Base-by-base conservation (phyloP, 106 monocot species). In the Dioscorea dumetorum region DNA sequence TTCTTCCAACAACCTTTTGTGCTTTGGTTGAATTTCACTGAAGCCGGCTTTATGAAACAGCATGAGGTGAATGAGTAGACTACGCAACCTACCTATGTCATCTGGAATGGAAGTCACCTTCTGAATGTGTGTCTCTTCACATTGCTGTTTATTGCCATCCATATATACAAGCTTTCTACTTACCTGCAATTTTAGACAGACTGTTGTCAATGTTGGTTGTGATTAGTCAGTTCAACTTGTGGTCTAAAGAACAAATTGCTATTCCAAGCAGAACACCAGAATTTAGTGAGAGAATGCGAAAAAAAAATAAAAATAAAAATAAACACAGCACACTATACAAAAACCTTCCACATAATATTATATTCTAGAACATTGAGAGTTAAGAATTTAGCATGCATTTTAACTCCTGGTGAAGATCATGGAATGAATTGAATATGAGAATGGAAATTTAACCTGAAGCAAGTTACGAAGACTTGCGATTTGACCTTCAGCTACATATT, bases 81-180 rank as follows among this genome's bases (percentile, higher is more conserved):
- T 73, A 54, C 70, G 70, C 33, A 82, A 24, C 53, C 83, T 61
- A 73, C 76, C 76, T 52, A 50, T 68, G 51, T 80, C 77, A 22
- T 74, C 73, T 19, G 58, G 18, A 22, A 6, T 14, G 12, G 50
- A 15, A 35, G 70, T 51, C 13, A 64, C 50, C 32, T 67, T 77
- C 4, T 67, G 54, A 20, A 32, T 31, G 22, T 64, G 35, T 19
- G 51, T 70, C 20, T 80, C 72, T 13, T 5, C 20, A 15, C 34
- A 28, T 22, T 70, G 52, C 12, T 52, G 68, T 24, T 57, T 63
- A 60, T 15, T 60, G 41, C 10, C 41, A 13, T 74, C 76, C 50
- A 68, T 71, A 19, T 97, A 91, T 8, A 77, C 35, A 41, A 84
- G 84, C 24, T 85, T 91, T 68, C 82, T 84, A 70, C 82, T 84